Conservation (phyloP, 768 basidiomycete species). For the Suillus subaureus region DNA sequence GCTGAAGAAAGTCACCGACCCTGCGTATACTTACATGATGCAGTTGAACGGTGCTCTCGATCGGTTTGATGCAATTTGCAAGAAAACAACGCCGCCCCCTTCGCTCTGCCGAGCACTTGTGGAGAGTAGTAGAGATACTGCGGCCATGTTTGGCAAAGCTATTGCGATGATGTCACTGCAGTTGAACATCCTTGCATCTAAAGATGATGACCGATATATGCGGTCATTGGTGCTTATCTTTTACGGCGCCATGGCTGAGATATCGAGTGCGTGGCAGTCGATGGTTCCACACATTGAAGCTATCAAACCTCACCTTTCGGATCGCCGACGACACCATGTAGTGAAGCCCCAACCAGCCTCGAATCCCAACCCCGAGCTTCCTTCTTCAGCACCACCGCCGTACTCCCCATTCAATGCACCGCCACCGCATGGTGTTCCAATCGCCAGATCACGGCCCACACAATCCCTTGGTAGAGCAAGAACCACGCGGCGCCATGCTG, state of each 20-base stretch:
- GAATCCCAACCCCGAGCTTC: conserved; percentile 29
- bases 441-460: conserved; percentile 31
- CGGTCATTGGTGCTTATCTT: conserved; percentile 85
- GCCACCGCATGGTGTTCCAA: conserved; percentile 26
- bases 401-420: conserved; percentile 26
- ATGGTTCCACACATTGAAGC: conserved; percentile 73
- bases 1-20: conserved; percentile 82
- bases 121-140: conserved; percentile 82
- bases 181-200: conserved; percentile 69
- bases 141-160: conserved; percentile 86
- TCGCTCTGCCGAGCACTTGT: conserved; percentile 75
- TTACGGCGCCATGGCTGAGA: conserved; percentile 88
- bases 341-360: conserved; percentile 33
- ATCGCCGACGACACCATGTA: conserved; percentile 39
- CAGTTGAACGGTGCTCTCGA: conserved; percentile 88
- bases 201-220: conserved; percentile 85
- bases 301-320: conserved; percentile 64
- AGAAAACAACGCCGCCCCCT: conserved; percentile 68
- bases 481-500: conserved; percentile 79
- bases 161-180: conserved; percentile 81
- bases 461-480: conserved; percentile 44
- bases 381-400: conserved; percentile 29
- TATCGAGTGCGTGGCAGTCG: conserved; percentile 81
- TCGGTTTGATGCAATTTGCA: conserved; percentile 83
- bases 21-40: conserved; percentile 79